Evolutionary conservation across 179 eudicot genomes (phyloP).

Genomic region (Sideroxylon spinosum): DNA sequence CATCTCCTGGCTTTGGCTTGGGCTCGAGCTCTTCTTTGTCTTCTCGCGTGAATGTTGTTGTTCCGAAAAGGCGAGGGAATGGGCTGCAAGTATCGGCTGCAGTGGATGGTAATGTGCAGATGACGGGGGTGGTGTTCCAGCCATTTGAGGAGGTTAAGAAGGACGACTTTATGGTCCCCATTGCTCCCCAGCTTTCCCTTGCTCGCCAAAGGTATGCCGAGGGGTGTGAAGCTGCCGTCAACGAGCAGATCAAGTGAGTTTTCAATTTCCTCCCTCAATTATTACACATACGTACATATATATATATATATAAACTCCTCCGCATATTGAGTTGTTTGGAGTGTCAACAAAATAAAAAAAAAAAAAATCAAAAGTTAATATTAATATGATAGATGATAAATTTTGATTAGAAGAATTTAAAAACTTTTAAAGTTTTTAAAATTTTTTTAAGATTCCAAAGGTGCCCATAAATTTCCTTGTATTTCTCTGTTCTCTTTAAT

Average conservation of each 20-base stretch:
- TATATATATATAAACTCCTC: no score
- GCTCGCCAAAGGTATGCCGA: constrained; percentile 62
- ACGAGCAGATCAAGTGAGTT: constrained; percentile 86
- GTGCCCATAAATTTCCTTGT: no score
- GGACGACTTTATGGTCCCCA: constrained; percentile 56
- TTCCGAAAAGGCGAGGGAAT: constrained; percentile 17
- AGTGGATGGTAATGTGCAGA: constrained; percentile 23
- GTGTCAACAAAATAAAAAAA: no score
- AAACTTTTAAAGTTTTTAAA: no score
- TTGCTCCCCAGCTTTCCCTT: constrained; percentile 53
- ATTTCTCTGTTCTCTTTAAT: neutral
- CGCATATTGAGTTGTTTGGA: no score
- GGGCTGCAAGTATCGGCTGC: constrained; percentile 28
- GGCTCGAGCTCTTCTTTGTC: neutral
- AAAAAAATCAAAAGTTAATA: no score
- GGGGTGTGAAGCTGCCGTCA: constrained; percentile 72
- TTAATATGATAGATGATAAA: no score
- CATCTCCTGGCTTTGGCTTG: constrained; percentile 7
- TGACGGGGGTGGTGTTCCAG: constrained; percentile 70
- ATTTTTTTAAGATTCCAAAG: no score
- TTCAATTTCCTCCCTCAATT: neutral
- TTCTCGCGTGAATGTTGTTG: constrained; percentile 12
- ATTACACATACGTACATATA: no score
- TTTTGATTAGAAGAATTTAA: no score
- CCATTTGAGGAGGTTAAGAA: constrained; percentile 88